A percentile compares a stretch with the other conserved stretches of the same genome.
Evolutionary conservation across 169 alveolate genomes (phyloP).

Genomic region (Babesia bigemina): DNA sequence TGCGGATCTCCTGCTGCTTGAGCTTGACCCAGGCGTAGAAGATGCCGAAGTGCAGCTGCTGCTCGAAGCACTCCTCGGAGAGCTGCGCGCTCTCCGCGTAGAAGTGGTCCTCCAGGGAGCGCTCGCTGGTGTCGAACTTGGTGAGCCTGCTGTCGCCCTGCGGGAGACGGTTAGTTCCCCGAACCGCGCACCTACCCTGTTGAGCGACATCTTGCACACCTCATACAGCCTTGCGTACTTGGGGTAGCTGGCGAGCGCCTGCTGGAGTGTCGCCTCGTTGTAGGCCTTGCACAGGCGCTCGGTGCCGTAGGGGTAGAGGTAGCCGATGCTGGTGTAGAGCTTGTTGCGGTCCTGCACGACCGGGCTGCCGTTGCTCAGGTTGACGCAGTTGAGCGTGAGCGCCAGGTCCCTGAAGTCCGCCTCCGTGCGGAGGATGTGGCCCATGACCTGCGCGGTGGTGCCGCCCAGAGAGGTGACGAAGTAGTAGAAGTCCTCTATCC

Average conservation of each 20-base stretch:
- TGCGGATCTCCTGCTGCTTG: conserved; percentile 97
- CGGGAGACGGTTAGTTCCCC: not conserved
- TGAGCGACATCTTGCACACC: conserved; percentile 80
- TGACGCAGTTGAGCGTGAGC: conserved; percentile 79
- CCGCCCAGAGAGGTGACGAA: conserved; percentile 87
- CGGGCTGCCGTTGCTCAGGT: conserved; percentile 48
- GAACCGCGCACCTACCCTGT: conserved; percentile 37
- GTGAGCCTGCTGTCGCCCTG: conserved; percentile 24
- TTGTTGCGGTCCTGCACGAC: conserved; percentile 83
- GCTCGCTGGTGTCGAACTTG: conserved; percentile 55
- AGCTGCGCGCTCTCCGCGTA: conserved; percentile 92
- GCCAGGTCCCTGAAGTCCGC: conserved; percentile 86
- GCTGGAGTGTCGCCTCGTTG: conserved; percentile 88
- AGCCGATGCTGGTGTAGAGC: conserved; percentile 88
- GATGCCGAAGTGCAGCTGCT: conserved; percentile 94
- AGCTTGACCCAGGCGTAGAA: conserved; percentile 97
- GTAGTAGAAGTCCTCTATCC: conserved; percentile 94
- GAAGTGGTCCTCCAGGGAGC: conserved; percentile 93
- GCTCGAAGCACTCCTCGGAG: conserved; percentile 95
- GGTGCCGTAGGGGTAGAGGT: conserved; percentile 90
- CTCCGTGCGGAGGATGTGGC: conserved; percentile 86
- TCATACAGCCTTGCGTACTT: conserved; percentile 86
- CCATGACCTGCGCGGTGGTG: conserved; percentile 90
- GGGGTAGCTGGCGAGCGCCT: conserved; percentile 88
- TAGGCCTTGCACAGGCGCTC: conserved; percentile 87